phyloP scores from a whole-genome alignment of 495 filamentous ascomycete species.

The Oidiodendron maius region DNA sequence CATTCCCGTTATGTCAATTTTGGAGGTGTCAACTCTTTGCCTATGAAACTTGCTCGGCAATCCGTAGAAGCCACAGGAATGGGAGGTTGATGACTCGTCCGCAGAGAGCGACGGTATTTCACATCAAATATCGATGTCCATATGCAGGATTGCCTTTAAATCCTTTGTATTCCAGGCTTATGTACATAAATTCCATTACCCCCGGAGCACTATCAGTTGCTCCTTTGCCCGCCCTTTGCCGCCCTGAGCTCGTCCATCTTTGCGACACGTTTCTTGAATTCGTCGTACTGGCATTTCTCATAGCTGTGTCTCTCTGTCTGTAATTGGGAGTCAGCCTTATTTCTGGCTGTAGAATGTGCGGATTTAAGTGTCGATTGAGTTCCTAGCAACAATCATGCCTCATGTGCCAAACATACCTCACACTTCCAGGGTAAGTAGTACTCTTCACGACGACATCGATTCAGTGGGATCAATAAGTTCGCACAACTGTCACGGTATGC shows the following conservation, averaged over 20 bases:
- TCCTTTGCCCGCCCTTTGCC: constrained; percentile 79
- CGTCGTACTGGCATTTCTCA: constrained; percentile 98
- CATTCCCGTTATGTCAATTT: too few relatives aligned
- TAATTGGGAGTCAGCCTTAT: constrained; percentile 2
- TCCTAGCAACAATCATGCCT: too few relatives aligned
- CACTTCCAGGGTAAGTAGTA: constrained; percentile 98
- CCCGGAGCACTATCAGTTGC: constrained; percentile 51
- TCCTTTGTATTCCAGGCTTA: constrained; percentile 10
- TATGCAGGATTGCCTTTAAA: not conserved
- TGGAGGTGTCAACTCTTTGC: too few relatives aligned
- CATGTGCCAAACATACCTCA: constrained; percentile 64
- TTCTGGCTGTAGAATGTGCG: too few relatives aligned
- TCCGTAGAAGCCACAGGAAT: too few relatives aligned
- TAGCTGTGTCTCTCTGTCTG: constrained; percentile 94
- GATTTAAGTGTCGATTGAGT: too few relatives aligned
- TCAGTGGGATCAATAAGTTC: constrained; percentile 88
- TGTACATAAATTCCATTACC: constrained; percentile 10
- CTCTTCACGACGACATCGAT: constrained; percentile 84
- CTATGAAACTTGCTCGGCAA: too few relatives aligned
- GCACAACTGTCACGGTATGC: constrained; percentile 93
- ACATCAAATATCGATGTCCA: too few relatives aligned
- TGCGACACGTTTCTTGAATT: constrained; percentile 96
- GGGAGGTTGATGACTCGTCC: too few relatives aligned
- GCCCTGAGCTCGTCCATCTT: constrained; percentile 97
- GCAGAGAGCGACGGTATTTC: too few relatives aligned